Percentiles rank a stretch among this genome's conserved stretches.
Conservation (phyloP, 1,284 basidiomycete genomes). For the Cystobasidium pallidum region DNA sequence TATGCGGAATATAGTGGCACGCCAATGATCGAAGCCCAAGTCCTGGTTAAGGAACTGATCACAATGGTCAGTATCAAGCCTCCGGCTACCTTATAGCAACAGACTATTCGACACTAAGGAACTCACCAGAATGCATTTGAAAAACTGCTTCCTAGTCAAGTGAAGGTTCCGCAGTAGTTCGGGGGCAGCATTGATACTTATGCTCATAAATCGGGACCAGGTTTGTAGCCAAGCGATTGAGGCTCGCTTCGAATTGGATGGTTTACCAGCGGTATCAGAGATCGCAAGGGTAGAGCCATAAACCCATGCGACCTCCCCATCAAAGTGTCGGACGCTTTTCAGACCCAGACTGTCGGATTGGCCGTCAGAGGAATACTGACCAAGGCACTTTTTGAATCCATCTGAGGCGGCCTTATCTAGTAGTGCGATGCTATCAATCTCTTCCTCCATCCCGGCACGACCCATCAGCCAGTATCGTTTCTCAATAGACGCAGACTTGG, state of each 20-base stretch:
- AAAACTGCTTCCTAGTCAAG: not conserved
- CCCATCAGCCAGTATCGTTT: slow-evolving; percentile 9
- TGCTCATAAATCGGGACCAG: slow-evolving; percentile 10
- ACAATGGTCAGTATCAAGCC: not conserved
- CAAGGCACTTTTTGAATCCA: not conserved
- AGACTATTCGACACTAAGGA: too few species aligned
- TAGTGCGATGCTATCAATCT: not conserved
- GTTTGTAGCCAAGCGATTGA: not conserved
- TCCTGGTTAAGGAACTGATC: not conserved
- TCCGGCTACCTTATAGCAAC: too few species aligned
- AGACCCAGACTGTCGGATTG: too few species aligned
- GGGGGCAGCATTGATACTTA: slow-evolving; percentile 8
- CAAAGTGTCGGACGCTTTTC: not conserved
- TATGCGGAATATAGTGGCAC: not conserved
- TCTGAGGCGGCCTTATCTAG: not conserved
- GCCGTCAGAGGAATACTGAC: too few species aligned
- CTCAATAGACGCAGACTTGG: not conserved
- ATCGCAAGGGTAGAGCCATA: not conserved
- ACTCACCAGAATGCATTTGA: not conserved
- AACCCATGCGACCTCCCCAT: slow-evolving; percentile 4
- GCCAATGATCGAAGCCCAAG: not conserved
- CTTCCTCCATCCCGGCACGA: not conserved
- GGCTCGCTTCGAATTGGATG: too few species aligned
- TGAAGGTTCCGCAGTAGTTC: not conserved
- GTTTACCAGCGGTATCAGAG: not conserved